Conservation (phyloP, 139 green algal species). For the Chlamydomonas sp. region DNA sequence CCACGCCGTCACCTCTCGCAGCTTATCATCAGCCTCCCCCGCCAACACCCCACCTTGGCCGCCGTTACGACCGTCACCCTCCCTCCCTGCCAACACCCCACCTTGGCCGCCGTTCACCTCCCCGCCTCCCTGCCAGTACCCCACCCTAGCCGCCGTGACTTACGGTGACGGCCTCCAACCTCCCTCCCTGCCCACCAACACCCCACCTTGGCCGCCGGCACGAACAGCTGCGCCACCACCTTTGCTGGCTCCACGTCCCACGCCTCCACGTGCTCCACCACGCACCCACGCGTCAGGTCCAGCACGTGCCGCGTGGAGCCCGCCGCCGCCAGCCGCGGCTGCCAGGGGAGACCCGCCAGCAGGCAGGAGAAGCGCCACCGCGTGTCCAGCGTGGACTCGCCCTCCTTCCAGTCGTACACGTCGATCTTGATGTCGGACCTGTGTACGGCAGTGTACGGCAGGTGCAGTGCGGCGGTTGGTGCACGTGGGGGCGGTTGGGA, state of each 20-base stretch:
- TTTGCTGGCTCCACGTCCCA: constrained; percentile 76
- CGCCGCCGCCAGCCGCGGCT: constrained; percentile 63
- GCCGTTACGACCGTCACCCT: background rate
- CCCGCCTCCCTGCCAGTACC: too few species aligned
- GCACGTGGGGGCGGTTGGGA: too few species aligned
- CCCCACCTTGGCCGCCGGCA: constrained; percentile 53
- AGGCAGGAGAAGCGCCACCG: constrained; percentile 28
- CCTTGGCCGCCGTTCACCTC: background rate
- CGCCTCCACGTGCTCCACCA: constrained; percentile 78
- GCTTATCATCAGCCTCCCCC: too few species aligned
- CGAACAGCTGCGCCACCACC: constrained; percentile 72
- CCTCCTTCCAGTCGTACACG: constrained; percentile 66
- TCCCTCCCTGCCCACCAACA: background rate
- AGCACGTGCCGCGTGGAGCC: constrained; percentile 80
- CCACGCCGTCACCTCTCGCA: too few species aligned
- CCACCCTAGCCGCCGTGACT: background rate
- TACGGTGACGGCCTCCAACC: background rate
- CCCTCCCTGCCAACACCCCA: background rate
- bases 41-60: background rate
- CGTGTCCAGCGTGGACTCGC: background rate
- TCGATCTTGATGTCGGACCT: constrained; percentile 77
- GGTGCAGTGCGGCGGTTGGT: too few species aligned
- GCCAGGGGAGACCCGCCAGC: constrained; percentile 26
- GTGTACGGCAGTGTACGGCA: background rate
- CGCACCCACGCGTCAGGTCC: constrained; percentile 54